Evolutionary conservation across 352 stramenopile genomes (phyloP), one percentile per base, ranked within the genome.

Genomic region (Peronospora belbahrii): DNA sequence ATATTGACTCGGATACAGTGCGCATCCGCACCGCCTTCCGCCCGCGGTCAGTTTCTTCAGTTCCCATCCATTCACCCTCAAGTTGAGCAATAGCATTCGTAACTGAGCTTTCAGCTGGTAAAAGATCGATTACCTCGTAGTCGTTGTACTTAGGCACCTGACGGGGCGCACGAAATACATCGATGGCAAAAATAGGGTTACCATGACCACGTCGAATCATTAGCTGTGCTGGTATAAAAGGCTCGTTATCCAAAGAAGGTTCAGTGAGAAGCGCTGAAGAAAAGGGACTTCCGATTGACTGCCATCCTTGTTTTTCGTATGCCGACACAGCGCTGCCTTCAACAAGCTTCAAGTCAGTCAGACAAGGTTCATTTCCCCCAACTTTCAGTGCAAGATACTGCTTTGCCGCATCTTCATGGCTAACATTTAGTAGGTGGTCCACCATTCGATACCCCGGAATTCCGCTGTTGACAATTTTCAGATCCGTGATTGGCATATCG

Each of bases 111-210:
- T 51, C 51, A 20, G 42, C 42, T 22, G 53, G 52, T 36, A 82
- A 75, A 13, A 94, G 36, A 14, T 89, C 67, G 22, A 93, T 92
- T 8, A 90, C 74, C 51, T 94, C 83, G 52, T 94, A 94, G 40
- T 94, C 81, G 25, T 88, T 88, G 54, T 92, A 94, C 31, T 87
- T 85, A 6, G 83, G 83, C 14, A 94, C 79, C 68, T 86, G 72
- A 8, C 79, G 70, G 18, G 83, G 83, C 4, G 81, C 77, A 25
- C 83, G 76, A 42, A 92, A 94, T 5, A 94, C 83, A 45, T 94
- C 83, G 41, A 94, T 67, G 1, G 79, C 81, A 22, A 90, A 89
- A 42, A 94, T 90, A 4, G 83, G 83, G 25, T 93, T 93, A 2
- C 83, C 83, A 28, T 93, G 81, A 2, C 83, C 83, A 33, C 83